phyloP scores from a whole-genome alignment of 2,329 filamentous ascomycete species.

The Cladorrhinum sp. region DNA sequence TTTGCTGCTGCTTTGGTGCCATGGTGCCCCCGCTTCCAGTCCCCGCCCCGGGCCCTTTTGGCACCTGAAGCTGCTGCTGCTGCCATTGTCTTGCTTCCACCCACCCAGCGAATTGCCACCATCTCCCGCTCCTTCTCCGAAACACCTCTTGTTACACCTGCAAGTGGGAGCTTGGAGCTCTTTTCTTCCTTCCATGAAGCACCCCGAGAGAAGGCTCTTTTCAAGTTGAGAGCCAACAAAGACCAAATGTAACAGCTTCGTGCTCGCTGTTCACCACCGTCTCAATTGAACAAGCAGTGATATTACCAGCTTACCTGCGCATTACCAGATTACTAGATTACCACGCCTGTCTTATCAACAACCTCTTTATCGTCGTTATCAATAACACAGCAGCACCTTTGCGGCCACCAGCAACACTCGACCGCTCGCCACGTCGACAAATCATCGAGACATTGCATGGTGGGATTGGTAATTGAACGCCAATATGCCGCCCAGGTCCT shows the following conservation, averaged over 20 bases:
- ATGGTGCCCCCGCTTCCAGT: constrained; percentile 18
- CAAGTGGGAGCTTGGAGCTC: constrained; percentile 38
- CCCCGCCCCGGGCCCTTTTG: constrained; percentile 23
- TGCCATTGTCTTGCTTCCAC: constrained; percentile 23
- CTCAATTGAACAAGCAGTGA: constrained; percentile 24
- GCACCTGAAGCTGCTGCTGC: constrained; percentile 22
- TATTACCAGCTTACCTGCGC: background rate
- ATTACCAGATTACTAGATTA: background rate
- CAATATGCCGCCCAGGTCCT: constrained; percentile 85
- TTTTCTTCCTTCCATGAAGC: constrained; percentile 28
- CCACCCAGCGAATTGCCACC: constrained; percentile 26
- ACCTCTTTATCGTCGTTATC: constrained; percentile 26
- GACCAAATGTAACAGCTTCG: constrained; percentile 29
- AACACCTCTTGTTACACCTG: constrained; percentile 45
- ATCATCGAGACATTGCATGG: constrained; percentile 43
- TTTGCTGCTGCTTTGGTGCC: constrained; percentile 3
- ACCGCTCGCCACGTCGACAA: constrained; percentile 29
- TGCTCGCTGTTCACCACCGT: constrained; percentile 22
- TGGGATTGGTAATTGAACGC: constrained; percentile 39
- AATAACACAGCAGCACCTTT: constrained; percentile 26
- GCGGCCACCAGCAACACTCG: constrained; percentile 18
- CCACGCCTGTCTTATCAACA: constrained; percentile 34
- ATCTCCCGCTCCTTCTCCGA: constrained; percentile 36
- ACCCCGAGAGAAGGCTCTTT: constrained; percentile 20
- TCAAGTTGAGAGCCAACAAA: constrained; percentile 21